These are phyloP conservation scores for Chlorophyllum brunneum DNA, from an alignment of 768 basidiomycete species.

Conservation along the genomic window DNA sequence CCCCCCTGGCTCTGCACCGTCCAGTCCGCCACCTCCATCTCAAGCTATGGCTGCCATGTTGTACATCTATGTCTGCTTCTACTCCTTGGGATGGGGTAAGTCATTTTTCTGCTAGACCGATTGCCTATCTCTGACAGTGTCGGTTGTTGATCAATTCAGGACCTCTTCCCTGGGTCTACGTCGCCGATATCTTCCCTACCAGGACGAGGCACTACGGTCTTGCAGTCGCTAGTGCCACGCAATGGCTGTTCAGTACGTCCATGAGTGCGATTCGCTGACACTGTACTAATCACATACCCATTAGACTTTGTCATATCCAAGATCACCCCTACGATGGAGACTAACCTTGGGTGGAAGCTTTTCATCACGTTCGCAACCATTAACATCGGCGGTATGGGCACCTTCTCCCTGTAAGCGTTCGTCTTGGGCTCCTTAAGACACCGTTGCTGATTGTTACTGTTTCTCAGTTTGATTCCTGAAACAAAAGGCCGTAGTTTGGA, in stretches of 20 bases:
- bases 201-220: conserved; percentile 80
- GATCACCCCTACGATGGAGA: conserved; percentile 61
- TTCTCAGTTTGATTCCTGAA: conserved; percentile 50
- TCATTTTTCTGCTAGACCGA: not conserved
- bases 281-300: not conserved
- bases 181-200: conserved; percentile 84
- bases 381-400: conserved; percentile 67
- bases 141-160: conserved; percentile 27
- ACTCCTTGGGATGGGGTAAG: conserved; percentile 81
- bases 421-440: not conserved
- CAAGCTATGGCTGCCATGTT: conserved; percentile 85
- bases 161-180: conserved; percentile 55
- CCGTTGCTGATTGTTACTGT: not conserved
- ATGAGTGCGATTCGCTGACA: not conserved
- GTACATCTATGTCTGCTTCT: conserved; percentile 86
- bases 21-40: conserved; percentile 54
- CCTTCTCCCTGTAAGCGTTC: conserved; percentile 55
- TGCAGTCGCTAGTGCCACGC: conserved; percentile 68
- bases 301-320: conserved; percentile 71
- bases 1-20: conserved; percentile 23
- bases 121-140: conserved; percentile 24
- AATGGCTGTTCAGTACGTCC: conserved; percentile 77
- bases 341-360: conserved; percentile 64
- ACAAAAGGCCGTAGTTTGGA: conserved; percentile 56
- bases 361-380: conserved; percentile 77